Conservation (phyloP, 345 rosid genomes). For the Pistacia atlantica region DNA sequence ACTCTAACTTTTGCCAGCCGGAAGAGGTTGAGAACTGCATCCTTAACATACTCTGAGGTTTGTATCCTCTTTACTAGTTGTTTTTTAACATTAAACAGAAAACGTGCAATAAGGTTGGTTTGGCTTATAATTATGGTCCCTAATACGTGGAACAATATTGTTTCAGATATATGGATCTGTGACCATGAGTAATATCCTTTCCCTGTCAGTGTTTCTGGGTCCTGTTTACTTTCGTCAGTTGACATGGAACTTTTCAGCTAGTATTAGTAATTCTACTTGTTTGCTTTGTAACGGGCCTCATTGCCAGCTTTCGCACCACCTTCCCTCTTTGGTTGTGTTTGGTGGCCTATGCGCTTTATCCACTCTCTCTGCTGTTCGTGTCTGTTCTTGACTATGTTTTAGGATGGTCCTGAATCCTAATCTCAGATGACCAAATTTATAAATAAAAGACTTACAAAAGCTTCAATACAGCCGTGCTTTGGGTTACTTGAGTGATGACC, state of each 20-base stretch:
- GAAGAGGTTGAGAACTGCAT: conserved; percentile 37
- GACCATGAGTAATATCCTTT: conserved; percentile 51
- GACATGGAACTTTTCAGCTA: conserved; percentile 53
- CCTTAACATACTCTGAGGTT: conserved; percentile 48
- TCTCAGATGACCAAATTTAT: neutral
- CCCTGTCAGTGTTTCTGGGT: conserved; percentile 35
- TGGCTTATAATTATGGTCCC: neutral
- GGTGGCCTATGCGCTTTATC: conserved; percentile 48
- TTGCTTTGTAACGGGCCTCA: conserved; percentile 43
- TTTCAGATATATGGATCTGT: conserved; percentile 57
- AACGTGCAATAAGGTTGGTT: no score
- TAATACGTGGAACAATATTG: neutral
- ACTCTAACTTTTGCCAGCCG: conserved; percentile 37
- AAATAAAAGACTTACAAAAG: neutral
- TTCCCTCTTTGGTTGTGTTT: conserved; percentile 53
- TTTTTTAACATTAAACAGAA: no score
- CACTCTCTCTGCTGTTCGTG: conserved; percentile 46
- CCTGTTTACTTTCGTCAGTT: conserved; percentile 49
- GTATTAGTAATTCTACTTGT: conserved; percentile 45
- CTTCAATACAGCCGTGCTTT: neutral
- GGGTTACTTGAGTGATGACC: neutral
- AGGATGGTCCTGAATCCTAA: conserved; percentile 38
- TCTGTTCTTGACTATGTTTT: conserved; percentile 52
- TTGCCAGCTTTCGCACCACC: conserved; percentile 49
- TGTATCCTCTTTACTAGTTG: neutral